Evolutionary conservation across 192 early-diverging fungal species (phyloP), one percentile per base, ranked within the genome.

Genomic region (Coemansia sp.): DNA sequence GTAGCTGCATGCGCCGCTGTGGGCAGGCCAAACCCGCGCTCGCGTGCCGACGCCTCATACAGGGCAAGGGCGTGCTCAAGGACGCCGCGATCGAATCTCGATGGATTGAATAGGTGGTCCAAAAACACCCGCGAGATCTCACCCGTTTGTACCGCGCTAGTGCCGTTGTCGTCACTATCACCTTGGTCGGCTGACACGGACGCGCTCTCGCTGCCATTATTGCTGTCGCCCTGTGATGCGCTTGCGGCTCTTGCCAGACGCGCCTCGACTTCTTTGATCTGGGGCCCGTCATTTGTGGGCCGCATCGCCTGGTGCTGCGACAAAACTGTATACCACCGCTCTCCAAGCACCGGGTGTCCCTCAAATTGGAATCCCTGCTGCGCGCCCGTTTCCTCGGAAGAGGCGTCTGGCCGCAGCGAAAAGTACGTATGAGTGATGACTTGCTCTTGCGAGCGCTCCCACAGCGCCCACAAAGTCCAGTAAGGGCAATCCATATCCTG

Each of bases 391-490:
- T 65, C 58, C 20, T 36, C 13, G 3, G 57, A 69, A 20, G 3
- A 1, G 7, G 58, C 60, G 34, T 64, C 61, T 4, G 68, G 72
- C 47, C 65, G 63, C 18, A 84, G 70, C 34, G 72, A 69, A 64
- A 84, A 77, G 62, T 81, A 70, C 53, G 78, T 75, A 33, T 85
- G 63, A 11, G 83, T 78, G 55, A 81, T 31, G 22, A 80, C 68
- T 13, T 72, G 3, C 44, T 76, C 83, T n/a, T 79, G 74, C 10
- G 63, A 62, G 5, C 83, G 74, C 44, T 77, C 75, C 83, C 83
- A 85, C 63, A 85, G 75, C 16, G 83, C 83, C 83, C 80, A 83
- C 53, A 83, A 64, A 22, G 80, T 70, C 75, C 80, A 83, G 46
- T 81, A 76, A 1, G 71, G 47, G 40, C 72, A 66, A 39, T 49